Base-by-base conservation (phyloP, 2,329 filamentous ascomycete species). In the Hypoxylon sp. region DNA sequence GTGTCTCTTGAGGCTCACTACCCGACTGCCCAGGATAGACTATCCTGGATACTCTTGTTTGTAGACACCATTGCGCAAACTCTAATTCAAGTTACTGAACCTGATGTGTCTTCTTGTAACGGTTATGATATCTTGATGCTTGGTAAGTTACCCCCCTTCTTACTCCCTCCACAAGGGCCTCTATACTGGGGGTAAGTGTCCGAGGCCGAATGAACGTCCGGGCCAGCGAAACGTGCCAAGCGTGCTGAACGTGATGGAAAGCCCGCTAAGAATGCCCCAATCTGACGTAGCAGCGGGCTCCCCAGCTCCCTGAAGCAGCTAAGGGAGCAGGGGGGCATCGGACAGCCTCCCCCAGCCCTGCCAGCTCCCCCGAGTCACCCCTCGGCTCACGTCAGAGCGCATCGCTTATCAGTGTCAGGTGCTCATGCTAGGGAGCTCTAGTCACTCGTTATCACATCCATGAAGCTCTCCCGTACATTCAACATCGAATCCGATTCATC, bases 251-350 rank as follows among this genome's bases (percentile, higher is more conserved):
- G 31, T 31, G 7, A 15, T n/a, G 13, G 15, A 35, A 15, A n/a
- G n/a, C n/a, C n/a, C n/a, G n/a, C n/a, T n/a, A n/a, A n/a, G 11
- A 17, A 17, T 48, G 23, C 13, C n/a, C 58, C 58, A 61, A 61
- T 58, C 21, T 52, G 11, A 45, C n/a, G 26, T 20, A 21, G 35
- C 10, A 10, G 18, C 41, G 18, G 17, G 4, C 7, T 11, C 24
- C 26, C 45, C 8, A 35, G 4, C 7, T 11, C 24, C 26, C 45
- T 10, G 46, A 47, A 54, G 18, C 33, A 13, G 49, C 26, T 29
- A 33, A 33, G 29, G 17, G n/a, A 35, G 31, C 31, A n/a, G n/a
- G n/a, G n/a, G n/a, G n/a, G n/a, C n/a, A n/a, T n/a, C n/a, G n/a
- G n/a, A n/a, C n/a, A n/a, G n/a, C n/a, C n/a, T n/a, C n/a, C n/a